These are phyloP conservation scores for Entamoeba dispar DNA, from an alignment of 208 protist species.

Conservation along the genomic window DNA sequence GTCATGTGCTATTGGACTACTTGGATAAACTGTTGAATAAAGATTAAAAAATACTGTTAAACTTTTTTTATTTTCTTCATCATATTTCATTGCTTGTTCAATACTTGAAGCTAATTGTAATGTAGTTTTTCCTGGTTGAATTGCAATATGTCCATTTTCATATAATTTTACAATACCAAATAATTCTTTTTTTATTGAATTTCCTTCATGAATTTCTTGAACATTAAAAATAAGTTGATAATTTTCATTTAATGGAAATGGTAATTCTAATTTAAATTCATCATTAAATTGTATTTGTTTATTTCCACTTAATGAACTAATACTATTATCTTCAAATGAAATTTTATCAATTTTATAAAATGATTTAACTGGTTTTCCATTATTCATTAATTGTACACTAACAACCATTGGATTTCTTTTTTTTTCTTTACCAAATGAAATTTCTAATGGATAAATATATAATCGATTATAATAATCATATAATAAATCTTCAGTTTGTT, in stretches of 20 bases:
- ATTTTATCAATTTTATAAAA: neutral
- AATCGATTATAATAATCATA: neutral
- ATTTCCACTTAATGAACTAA: neutral
- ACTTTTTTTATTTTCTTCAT: neutral
- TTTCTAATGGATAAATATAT: neutral
- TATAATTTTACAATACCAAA: neutral
- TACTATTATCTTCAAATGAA: neutral
- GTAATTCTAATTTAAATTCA: neutral
- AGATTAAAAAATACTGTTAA: neutral
- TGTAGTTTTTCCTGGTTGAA: neutral
- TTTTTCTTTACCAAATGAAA: neutral
- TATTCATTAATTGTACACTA: neutral
- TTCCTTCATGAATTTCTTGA: neutral
- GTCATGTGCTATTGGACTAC: neutral
- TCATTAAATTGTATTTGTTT: neutral
- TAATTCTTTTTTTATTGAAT: neutral
- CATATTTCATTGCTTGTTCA: neutral
- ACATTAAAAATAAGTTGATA: neutral
- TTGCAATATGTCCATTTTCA: neutral
- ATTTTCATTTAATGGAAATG: neutral
- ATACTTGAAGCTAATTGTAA: neutral
- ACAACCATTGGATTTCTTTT: neutral
- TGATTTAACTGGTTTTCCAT: neutral
- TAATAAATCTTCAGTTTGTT: neutral
- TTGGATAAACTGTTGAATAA: neutral